Evolutionary conservation across 176 grass and related monocot species (phyloP).

Genomic region (Elaeis guineensis): DNA sequence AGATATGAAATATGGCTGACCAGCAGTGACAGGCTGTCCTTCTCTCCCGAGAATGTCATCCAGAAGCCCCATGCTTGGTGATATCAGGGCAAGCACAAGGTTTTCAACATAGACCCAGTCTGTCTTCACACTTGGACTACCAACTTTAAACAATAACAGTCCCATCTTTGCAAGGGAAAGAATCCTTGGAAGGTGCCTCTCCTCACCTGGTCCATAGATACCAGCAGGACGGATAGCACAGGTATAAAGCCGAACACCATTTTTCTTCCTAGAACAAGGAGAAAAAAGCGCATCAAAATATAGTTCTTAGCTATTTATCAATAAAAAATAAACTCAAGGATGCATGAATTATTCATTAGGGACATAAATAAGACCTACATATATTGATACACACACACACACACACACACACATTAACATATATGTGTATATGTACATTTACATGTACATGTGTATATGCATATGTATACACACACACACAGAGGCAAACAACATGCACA

Average conservation of each 20-base stretch:
- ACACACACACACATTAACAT: too few relatives aligned
- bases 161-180: slow-evolving; percentile 86
- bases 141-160: slow-evolving; percentile 65
- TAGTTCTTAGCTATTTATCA: too few relatives aligned
- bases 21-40: slow-evolving; percentile 59
- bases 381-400: too few relatives aligned
- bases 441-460: too few relatives aligned
- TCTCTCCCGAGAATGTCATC: slow-evolving; percentile 64
- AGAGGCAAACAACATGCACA: too few relatives aligned
- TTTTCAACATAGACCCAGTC: slow-evolving; percentile 95
- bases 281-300: background rate
- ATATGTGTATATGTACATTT: too few relatives aligned
- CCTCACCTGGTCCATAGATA: slow-evolving; percentile 89
- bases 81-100: slow-evolving; percentile 86
- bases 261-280: slow-evolving; percentile 22
- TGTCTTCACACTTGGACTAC: slow-evolving; percentile 60
- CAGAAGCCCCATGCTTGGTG: slow-evolving; percentile 72
- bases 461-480: too few relatives aligned
- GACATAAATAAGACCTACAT: too few relatives aligned
- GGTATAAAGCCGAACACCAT: slow-evolving; percentile 52
- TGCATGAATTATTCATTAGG: too few relatives aligned
- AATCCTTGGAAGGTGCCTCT: slow-evolving; percentile 83
- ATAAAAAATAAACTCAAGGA: too few relatives aligned
- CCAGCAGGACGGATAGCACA: slow-evolving; percentile 84
- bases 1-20: slow-evolving; percentile 87